A percentile compares a stretch with the other conserved stretches of the same genome.
Evolutionary conservation across 805 yeast genomes (phyloP).

Genomic region (Barnettozyma sp.): DNA sequence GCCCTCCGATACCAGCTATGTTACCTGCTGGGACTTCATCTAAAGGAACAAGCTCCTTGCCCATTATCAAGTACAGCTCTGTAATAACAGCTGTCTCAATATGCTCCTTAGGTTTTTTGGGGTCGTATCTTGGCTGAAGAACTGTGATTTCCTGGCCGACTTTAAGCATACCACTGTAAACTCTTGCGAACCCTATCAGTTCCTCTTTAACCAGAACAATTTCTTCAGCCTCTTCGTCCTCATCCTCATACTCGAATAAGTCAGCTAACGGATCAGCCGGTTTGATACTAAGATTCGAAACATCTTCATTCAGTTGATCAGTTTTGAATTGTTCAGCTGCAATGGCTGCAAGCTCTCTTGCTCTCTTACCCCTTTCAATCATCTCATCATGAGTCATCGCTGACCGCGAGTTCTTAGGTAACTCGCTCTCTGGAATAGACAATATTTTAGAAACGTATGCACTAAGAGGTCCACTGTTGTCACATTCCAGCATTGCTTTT

Average conservation of each 20-base stretch:
- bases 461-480: conserved; percentile 52
- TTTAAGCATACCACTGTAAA: conserved; percentile 76
- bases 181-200: conserved; percentile 80
- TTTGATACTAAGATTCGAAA: conserved; percentile 14
- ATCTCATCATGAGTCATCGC: conserved; percentile 48
- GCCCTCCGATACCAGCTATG: conserved; percentile 89
- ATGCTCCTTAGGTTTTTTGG: conserved; percentile 49
- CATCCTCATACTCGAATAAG: conserved; percentile 45
- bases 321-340: conserved; percentile 51
- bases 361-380: conserved; percentile 53
- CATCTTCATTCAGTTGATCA: conserved; percentile 19
- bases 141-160: conserved; percentile 72
- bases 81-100: conserved; percentile 52
- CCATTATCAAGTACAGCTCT: conserved; percentile 81
- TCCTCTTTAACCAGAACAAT: conserved; percentile 46
- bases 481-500: conserved; percentile 59
- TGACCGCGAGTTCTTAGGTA: conserved; percentile 49
- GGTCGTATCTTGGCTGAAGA: conserved; percentile 84
- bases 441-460: conserved; percentile 89
- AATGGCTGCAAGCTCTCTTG: conserved; percentile 58
- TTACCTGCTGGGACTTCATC: conserved; percentile 88
- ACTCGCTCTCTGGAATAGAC: conserved; percentile 74
- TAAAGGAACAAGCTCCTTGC: conserved; percentile 75
- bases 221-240: conserved; percentile 42
- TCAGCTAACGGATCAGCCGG: conserved; percentile 31